These are phyloP conservation scores for Durusdinium trenchii DNA, from an alignment of 73 alveolate genomes.

Conservation along the genomic window DNA sequence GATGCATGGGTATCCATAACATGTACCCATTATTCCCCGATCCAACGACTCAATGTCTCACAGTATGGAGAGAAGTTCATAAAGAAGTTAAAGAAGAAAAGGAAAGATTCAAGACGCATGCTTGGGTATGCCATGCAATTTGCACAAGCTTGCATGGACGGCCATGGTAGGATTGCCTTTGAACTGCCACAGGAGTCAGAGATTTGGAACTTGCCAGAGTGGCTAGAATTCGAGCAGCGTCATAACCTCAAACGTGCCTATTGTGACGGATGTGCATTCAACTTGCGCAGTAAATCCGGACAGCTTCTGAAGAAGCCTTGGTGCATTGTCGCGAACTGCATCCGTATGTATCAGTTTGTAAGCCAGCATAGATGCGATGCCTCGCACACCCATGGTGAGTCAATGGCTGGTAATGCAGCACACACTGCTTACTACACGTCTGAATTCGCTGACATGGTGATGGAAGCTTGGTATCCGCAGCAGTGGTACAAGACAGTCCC, in stretches of 20 bases:
- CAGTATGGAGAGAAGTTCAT: not conserved
- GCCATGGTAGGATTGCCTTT: not conserved
- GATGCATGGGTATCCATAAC: not conserved
- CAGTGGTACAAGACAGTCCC: not conserved
- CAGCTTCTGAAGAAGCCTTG: not conserved
- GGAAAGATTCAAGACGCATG: not conserved
- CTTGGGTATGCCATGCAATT: not conserved
- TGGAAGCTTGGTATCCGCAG: not conserved
- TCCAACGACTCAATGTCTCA: not conserved
- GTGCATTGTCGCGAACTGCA: not conserved
- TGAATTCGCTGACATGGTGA: slow-evolving; percentile 1
- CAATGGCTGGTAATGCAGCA: not conserved
- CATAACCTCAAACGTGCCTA: not conserved
- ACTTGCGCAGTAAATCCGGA: not conserved
- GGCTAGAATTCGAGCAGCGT: not conserved
- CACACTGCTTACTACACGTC: not conserved
- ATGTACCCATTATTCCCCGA: not conserved
- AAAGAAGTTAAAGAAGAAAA: too few relatives aligned
- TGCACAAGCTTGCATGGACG: not conserved
- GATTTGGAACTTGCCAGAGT: not conserved
- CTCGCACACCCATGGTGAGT: not conserved
- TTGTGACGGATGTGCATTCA: not conserved
- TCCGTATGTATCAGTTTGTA: not conserved
- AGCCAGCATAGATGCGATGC: not conserved
- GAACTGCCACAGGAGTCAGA: not conserved